A percentile compares a stretch with the other conserved stretches of the same genome.
Conservation (phyloP, 176 grass and related monocot genomes). For the Tillandsia fasciculata region DNA sequence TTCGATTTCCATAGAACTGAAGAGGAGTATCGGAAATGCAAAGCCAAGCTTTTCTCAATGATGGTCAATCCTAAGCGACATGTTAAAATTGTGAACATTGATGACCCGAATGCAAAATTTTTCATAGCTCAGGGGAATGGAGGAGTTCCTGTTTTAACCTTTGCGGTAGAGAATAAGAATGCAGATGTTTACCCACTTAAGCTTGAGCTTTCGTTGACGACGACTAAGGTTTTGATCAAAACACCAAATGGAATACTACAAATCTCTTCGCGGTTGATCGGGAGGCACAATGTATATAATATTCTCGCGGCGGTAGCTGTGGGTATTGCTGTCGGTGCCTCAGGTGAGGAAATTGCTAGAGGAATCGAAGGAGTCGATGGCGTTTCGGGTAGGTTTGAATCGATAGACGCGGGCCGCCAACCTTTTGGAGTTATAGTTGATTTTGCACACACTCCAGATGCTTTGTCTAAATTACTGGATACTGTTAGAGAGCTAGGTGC, state of each 20-base stretch:
- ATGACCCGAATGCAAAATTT: conserved; percentile 15
- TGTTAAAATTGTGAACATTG: conserved; percentile 23
- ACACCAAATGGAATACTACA: conserved; percentile 21
- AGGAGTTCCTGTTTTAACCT: conserved; percentile 22
- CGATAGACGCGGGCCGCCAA: conserved; percentile 22
- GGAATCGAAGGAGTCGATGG: conserved; percentile 23
- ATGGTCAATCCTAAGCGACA: conserved; percentile 19
- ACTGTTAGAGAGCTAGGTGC: conserved; percentile 14
- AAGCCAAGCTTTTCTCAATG: conserved; percentile 10
- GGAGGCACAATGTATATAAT: conserved; percentile 22
- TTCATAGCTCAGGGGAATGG: conserved; percentile 22
- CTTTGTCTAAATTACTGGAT: conserved; percentile 20
- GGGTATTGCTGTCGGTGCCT: conserved; percentile 23
- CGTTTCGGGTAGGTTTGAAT: conserved; percentile 22
- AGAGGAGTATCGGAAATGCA: conserved; percentile 17
- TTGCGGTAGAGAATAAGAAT: conserved; percentile 26
- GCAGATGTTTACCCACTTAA: conserved; percentile 15
- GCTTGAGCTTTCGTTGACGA: conserved; percentile 23
- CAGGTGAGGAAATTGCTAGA: conserved; percentile 19
- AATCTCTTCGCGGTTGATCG: conserved; percentile 23
- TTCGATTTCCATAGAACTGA: conserved; percentile 19
- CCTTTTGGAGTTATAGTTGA: conserved; percentile 26
- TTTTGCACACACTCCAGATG: conserved; percentile 15
- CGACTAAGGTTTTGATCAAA: conserved; percentile 18
- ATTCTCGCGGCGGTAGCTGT: conserved; percentile 23